Conservation (phyloP, 169 alveolate genomes). For the Besnoitia besnoiti region DNA sequence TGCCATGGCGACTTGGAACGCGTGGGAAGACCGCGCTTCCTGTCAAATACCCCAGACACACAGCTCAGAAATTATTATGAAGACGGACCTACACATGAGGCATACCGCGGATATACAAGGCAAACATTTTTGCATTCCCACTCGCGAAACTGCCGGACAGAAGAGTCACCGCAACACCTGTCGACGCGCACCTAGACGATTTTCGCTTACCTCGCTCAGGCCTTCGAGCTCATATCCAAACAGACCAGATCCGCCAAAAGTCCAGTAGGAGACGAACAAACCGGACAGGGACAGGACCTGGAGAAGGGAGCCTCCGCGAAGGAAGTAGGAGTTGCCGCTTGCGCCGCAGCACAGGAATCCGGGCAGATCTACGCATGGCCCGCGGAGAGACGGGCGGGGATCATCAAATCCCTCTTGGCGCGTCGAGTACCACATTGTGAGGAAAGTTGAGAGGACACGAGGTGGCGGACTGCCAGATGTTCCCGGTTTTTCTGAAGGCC, state of each 20-base stretch:
- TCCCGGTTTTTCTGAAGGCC: too few species aligned
- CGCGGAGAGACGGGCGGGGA: conserved; percentile 85
- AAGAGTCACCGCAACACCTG: background rate
- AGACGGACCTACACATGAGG: too few species aligned
- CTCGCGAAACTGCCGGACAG: background rate
- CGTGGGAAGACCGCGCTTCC: conserved; percentile 79
- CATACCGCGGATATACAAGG: background rate
- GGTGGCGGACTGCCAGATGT: too few species aligned
- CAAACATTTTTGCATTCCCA: background rate
- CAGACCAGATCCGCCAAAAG: conserved; percentile 86
- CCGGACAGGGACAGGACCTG: conserved; percentile 83
- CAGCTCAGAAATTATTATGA: background rate
- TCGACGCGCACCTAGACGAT: background rate
- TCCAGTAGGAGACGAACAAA: conserved; percentile 81
- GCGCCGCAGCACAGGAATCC: conserved; percentile 72
- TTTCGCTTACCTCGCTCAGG: conserved; percentile 76
- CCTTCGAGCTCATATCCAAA: conserved; percentile 86
- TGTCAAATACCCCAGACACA: background rate
- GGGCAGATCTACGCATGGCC: conserved; percentile 85
- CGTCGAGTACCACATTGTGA: conserved; percentile 86
- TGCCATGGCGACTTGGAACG: conserved; percentile 79
- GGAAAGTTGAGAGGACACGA: background rate
- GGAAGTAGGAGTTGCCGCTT: conserved; percentile 73
- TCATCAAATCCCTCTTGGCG: conserved; percentile 89
- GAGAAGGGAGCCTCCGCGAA: conserved; percentile 83